Base-by-base conservation (phyloP, 2,329 filamentous ascomycete species). In the Colletotrichum sp. region DNA sequence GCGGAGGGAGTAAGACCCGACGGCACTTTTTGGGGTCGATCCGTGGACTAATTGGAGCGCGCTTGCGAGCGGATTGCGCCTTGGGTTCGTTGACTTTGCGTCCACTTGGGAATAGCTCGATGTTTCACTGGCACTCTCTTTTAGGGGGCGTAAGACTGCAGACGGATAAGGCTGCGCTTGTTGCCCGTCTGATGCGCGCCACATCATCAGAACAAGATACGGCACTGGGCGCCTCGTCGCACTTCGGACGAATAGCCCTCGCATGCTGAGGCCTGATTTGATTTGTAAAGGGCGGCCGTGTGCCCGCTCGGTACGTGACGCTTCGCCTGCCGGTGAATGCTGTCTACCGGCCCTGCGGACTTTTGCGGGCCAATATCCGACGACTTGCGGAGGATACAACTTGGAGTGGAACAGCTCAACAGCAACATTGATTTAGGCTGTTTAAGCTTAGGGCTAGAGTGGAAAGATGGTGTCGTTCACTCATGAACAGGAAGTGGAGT, bases 151-250 rank as follows among this genome's bases (percentile, higher is more conserved):
- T 64, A 61, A 36, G 68, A 62, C 64, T 74, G 58, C 70, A 73
- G 70, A 74, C 70, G 70, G 74, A 76, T 76, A 74, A 73, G 74
- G 74, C 74, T 76, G 70, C 64, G 48, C 64, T 75, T 73, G 62
- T 39, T 72, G 62, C n/a, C 30, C 73, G 67, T 39, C 67, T 30
- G 65, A 34, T 34, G 70, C 39, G 27, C 74, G 74, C 70, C 74
- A 76, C 74, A 69, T 74, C 74, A 76, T 65, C 64, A 60, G 64
- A 73, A 48, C 28, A 30, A 22, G 43, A 52, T 22, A 52, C 43
- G 43, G 43, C 43, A 22, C 43, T 32, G 32, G 13, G 58, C 64
- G 74, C 64, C 74, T 43, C 28, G 27, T 61, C 60, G 22, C 58
- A 52, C 61, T 70, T 68, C 73, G 73, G 73, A 64, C 69, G 39